A percentile compares a stretch with the other conserved stretches of the same genome.
Evolutionary conservation across 257 asterid genomes (phyloP).

Genomic region (Solanum peruvianum): DNA sequence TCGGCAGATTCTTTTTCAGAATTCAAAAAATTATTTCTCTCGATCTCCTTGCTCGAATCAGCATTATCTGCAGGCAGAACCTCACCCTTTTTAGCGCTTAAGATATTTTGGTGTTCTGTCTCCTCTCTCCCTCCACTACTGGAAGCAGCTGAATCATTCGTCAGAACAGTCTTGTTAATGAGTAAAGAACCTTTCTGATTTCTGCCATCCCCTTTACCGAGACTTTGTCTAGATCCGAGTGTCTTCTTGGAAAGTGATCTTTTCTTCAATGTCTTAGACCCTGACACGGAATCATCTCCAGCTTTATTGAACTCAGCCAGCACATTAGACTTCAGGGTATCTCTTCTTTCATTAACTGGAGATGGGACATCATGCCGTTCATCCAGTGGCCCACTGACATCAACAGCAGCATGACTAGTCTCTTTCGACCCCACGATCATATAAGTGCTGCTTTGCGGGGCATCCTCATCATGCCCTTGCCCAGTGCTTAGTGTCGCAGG

Average conservation of each 20-base stretch:
- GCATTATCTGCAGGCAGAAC: conserved; percentile 11
- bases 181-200: conserved; percentile 37
- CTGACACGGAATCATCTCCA: conserved; percentile 7
- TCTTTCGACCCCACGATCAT: conserved; percentile 12
- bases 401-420: conserved; percentile 11
- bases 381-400: conserved; percentile 12
- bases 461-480: conserved; percentile 18
- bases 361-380: conserved; percentile 11
- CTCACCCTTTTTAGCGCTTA: conserved; percentile 14
- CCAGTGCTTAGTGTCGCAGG: neutral
- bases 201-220: conserved; percentile 18
- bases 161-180: conserved; percentile 18
- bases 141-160: neutral
- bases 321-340: conserved; percentile 8
- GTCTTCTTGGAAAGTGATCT: conserved; percentile 41
- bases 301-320: conserved; percentile 15
- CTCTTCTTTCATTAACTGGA: conserved; percentile 6
- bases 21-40: neutral
- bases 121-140: conserved; percentile 6
- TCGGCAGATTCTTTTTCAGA: neutral
- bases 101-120: conserved; percentile 1
- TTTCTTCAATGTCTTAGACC: conserved; percentile 23
- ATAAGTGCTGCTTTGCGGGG: conserved; percentile 10
- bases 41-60: neutral
- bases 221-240: conserved; percentile 36